Evolutionary conservation across 1,284 basidiomycete species (phyloP), one percentile per base, ranked within the genome.

Genomic region (Stygiomarasmius scandens): DNA sequence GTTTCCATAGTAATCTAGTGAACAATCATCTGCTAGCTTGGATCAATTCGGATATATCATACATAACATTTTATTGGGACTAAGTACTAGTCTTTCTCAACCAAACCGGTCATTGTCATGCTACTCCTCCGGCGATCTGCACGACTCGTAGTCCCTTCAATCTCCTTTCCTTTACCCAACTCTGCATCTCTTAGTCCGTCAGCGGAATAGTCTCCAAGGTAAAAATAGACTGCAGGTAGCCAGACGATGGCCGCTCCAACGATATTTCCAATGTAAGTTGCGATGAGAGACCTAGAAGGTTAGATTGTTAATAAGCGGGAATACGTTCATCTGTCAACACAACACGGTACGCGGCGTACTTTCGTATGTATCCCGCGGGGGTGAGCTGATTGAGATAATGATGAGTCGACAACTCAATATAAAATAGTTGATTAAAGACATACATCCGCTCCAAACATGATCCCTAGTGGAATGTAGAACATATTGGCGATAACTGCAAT

Each of bases 381-480:
- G 83, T 80, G 44, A 88, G 68, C 83, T 87, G 61, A 25, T 44
- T 27, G 49, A 20, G 16, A 32, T 38, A 24, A 6, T 32, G 29
- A 32, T 32, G 12, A 32, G 29, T 32, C 12, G 6, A 32, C 29
- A 23, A 34, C 29, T 14, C 12, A 46, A 46, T 41, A 41, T 43
- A 24, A 49, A 49, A 57, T n/a, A 25, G 41, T 19, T 16, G 38
- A 19, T 4, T 9, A 41, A 25, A 25, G 16, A 67, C 82, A 64
- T 68, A 87, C 86, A 54, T 82, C 71, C 14, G 85, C 84, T 36
- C 84, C 82, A 64, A 89, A 85, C 77, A 89, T 84, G 49, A 91
- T 89, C 16, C 86, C 78, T 46, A 90, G 71, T 6, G 87, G 85
- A 2, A 89, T 74, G 16, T 83, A 88, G 70, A 86, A 90, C 89